Evolutionary conservation across 768 basidiomycete species (phyloP).

Genomic region (Mycena polygramma): DNA sequence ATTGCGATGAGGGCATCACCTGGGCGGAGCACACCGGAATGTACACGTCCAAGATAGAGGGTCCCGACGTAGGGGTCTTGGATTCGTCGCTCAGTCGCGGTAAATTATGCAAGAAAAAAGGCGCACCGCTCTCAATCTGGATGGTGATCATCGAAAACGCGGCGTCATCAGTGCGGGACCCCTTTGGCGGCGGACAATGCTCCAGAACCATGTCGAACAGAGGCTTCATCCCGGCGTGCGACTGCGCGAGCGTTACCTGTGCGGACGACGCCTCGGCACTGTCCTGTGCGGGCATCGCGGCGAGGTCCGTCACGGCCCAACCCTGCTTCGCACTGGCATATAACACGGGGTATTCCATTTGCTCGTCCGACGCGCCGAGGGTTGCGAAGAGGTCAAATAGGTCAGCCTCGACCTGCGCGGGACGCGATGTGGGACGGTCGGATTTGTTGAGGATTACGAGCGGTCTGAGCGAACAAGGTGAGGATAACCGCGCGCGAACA

Average conservation of each 20-base stretch:
- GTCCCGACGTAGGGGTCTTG: conserved; percentile 61
- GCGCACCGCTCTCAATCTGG: conserved; percentile 58
- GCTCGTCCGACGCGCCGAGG: conserved; percentile 64
- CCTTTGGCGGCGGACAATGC: conserved; percentile 55
- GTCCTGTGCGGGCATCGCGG: conserved; percentile 24
- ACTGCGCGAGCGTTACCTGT: background rate
- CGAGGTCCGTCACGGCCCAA: conserved; percentile 51
- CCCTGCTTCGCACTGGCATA: conserved; percentile 67
- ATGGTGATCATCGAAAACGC: conserved; percentile 68
- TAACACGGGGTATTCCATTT: conserved; percentile 64
- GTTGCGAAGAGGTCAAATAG: conserved; percentile 66
- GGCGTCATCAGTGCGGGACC: conserved; percentile 49
- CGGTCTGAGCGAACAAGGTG: conserved; percentile 47
- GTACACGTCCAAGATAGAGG: conserved; percentile 61
- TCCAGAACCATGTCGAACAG: conserved; percentile 62
- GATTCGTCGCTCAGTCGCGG: background rate
- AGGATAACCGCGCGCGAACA: background rate
- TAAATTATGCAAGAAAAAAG: background rate
- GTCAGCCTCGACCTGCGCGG: conserved; percentile 62
- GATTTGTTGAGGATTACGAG: conserved; percentile 67
- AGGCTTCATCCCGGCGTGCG: conserved; percentile 53
- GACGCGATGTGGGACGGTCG: conserved; percentile 58
- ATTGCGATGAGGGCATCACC: conserved; percentile 58
- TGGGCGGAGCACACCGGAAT: conserved; percentile 54
- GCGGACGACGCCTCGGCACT: background rate